Conservation (phyloP, 148 eudicot genomes). For the Hydrangea macrophylla region DNA sequence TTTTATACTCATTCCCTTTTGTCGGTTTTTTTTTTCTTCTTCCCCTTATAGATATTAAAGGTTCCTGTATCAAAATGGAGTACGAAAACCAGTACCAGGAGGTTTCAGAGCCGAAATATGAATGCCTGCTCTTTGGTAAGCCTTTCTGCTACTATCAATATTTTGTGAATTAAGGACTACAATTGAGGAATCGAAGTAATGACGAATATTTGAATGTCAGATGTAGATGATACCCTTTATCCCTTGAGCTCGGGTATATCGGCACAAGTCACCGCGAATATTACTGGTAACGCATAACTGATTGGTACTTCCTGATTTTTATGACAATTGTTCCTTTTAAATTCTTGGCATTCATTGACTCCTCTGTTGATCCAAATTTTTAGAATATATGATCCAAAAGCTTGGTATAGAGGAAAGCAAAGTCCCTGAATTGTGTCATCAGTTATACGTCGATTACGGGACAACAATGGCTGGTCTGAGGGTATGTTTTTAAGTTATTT, state of each 20-base stretch:
- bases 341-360: background rate
- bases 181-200: background rate
- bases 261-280: slow-evolving; percentile 51
- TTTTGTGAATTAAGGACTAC: background rate
- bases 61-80: slow-evolving; percentile 37
- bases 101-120: slow-evolving; percentile 43
- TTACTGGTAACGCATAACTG: slow-evolving; percentile 44
- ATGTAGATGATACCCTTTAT: slow-evolving; percentile 97
- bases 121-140: slow-evolving; percentile 86
- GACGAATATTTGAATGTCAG: slow-evolving; percentile 31
- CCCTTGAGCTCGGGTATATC: slow-evolving; percentile 82
- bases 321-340: background rate
- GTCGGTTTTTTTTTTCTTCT: too few species aligned
- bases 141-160: background rate
- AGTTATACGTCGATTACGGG: slow-evolving; percentile 79
- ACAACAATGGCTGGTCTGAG: slow-evolving; percentile 95
- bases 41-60: too few species aligned
- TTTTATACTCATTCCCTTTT: background rate
- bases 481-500: slow-evolving; percentile 34
- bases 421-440: slow-evolving; percentile 52
- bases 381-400: slow-evolving; percentile 70
- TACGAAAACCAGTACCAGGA: slow-evolving; percentile 29
- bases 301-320: background rate
- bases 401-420: slow-evolving; percentile 72
- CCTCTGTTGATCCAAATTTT: slow-evolving; percentile 8